These are phyloP conservation scores for Phytophthora pini DNA, from an alignment of 352 stramenopile genomes.

Conservation along the genomic window DNA sequence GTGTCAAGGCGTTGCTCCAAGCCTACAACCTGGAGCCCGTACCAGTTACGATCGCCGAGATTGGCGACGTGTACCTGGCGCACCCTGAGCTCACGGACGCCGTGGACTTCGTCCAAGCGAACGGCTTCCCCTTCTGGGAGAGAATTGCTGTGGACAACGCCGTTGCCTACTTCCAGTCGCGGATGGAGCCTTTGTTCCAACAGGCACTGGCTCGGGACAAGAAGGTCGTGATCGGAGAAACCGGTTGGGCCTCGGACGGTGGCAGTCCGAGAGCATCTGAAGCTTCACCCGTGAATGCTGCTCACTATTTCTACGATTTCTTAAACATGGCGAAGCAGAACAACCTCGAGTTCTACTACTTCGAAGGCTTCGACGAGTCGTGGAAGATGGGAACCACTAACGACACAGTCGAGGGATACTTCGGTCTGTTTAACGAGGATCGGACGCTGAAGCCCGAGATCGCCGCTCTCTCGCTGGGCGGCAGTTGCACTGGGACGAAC, in stretches of 20 bases:
- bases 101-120: slow-evolving; percentile 65
- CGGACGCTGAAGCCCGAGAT: slow-evolving; percentile 56
- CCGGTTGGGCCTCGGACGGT: slow-evolving; percentile 64
- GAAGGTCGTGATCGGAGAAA: slow-evolving; percentile 70
- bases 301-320: slow-evolving; percentile 70
- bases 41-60: slow-evolving; percentile 71
- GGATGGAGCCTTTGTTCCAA: slow-evolving; percentile 49
- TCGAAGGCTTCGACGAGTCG: slow-evolving; percentile 65
- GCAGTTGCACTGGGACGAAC: slow-evolving; percentile 15
- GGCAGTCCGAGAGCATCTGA: slow-evolving; percentile 41
- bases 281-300: slow-evolving; percentile 51
- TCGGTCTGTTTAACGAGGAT: slow-evolving; percentile 60
- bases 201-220: slow-evolving; percentile 42
- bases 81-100: slow-evolving; percentile 53
- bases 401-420: slow-evolving; percentile 64
- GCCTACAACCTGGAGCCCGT: slow-evolving; percentile 33
- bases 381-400: slow-evolving; percentile 57
- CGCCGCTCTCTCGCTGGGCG: slow-evolving; percentile 32
- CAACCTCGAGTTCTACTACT: slow-evolving; percentile 77
- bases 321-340: slow-evolving; percentile 42
- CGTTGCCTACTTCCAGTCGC: slow-evolving; percentile 45
- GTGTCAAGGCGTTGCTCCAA: slow-evolving; percentile 47
- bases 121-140: slow-evolving; percentile 81
- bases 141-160: slow-evolving; percentile 42
- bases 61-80: slow-evolving; percentile 64